Conservation (phyloP, 1,139 yeast species). For the Hanseniaspora sp. region DNA sequence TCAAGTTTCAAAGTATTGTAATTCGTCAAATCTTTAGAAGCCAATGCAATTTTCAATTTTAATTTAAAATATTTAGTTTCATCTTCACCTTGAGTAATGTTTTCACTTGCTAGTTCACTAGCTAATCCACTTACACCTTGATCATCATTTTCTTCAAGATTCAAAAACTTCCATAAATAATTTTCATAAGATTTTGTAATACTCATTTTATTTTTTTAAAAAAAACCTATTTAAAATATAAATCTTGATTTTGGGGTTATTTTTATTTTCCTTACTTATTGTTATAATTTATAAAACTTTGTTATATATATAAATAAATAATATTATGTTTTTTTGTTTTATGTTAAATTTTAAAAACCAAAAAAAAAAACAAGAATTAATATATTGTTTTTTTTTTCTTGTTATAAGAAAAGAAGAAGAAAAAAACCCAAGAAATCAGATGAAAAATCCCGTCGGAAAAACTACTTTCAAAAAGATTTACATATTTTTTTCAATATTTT, state of each 20-base stretch:
- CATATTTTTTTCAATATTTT: too few species aligned
- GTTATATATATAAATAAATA: neutral
- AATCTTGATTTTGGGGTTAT: neutral
- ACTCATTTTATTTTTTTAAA: neutral
- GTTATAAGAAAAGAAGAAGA: too few species aligned
- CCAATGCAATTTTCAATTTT: constrained; percentile 6
- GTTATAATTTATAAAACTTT: too few species aligned
- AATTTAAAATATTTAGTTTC: neutral
- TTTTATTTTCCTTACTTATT: neutral
- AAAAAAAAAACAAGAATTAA: too few species aligned
- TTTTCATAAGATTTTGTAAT: neutral
- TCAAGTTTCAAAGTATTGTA: neutral
- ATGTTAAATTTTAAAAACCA: neutral
- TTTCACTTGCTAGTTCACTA: neutral
- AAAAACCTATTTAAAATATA: neutral
- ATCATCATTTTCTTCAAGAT: constrained; percentile 5
- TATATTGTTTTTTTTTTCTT: too few species aligned
- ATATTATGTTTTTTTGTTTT: neutral
- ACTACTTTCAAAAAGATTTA: neutral
- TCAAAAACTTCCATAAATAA: constrained; percentile 7
- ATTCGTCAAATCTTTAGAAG: neutral
- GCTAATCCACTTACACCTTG: neutral
- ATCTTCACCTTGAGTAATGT: neutral
- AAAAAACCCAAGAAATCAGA: too few species aligned
- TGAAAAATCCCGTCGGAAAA: neutral